Evolutionary conservation across 345 rosid species (phyloP).

Genomic region (Acer saccharum): DNA sequence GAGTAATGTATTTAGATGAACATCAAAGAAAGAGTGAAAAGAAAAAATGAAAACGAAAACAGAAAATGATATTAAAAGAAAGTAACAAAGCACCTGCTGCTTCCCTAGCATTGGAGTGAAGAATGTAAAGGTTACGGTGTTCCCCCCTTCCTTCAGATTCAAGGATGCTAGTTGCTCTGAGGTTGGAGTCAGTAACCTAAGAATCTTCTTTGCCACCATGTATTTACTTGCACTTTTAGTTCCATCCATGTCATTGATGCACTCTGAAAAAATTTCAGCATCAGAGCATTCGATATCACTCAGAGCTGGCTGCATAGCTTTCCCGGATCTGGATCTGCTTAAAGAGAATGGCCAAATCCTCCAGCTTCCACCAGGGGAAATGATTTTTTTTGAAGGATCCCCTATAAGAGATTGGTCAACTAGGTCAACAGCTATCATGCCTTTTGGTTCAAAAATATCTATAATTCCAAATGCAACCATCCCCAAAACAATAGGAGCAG

Average conservation of each 20-base stretch:
- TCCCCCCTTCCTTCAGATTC: conserved; percentile 79
- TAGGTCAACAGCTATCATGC: conserved; percentile 57
- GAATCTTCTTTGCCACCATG: conserved; percentile 50
- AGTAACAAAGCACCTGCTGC: conserved; percentile 61
- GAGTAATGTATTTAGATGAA: conserved; percentile 10
- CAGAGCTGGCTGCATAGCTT: conserved; percentile 27
- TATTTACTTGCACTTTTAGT: conserved; percentile 35
- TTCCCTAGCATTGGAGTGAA: conserved; percentile 88
- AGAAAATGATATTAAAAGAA: conserved; percentile 13
- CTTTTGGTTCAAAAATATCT: conserved; percentile 49
- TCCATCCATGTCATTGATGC: conserved; percentile 26
- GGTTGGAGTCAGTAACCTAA: conserved; percentile 66
- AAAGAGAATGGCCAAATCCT: conserved; percentile 84
- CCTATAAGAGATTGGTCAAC: conserved; percentile 44
- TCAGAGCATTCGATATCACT: conserved; percentile 29
- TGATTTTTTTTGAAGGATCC: conserved; percentile 40
- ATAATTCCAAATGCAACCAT: conserved; percentile 53
- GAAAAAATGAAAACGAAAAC: background rate
- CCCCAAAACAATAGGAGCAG: conserved; percentile 58
- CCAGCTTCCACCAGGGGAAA: conserved; percentile 69
- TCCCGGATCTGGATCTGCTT: conserved; percentile 44
- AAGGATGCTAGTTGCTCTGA: conserved; percentile 85
- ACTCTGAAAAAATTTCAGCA: conserved; percentile 38
- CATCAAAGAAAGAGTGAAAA: conserved; percentile 12
- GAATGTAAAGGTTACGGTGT: conserved; percentile 77